Percentiles rank a stretch among this genome's conserved stretches.
These are phyloP conservation scores for Candida pini DNA, from an alignment of 805 yeast species.

Conservation along the genomic window DNA sequence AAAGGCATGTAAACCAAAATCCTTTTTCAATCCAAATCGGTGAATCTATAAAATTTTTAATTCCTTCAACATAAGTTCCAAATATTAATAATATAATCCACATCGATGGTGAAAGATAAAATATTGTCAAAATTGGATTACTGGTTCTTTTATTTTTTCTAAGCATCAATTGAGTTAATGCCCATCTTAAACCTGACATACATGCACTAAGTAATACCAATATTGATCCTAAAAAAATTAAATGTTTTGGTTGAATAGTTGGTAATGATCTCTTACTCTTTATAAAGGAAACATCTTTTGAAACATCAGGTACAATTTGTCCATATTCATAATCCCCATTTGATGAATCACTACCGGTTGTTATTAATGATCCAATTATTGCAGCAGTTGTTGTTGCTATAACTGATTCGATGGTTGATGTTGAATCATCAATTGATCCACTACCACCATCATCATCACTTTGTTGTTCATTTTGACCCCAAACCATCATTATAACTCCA, in stretches of 20 bases:
- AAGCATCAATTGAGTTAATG: constrained; percentile 79
- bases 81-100: constrained; percentile 51
- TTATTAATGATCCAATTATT: not conserved
- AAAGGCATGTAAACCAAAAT: constrained; percentile 42
- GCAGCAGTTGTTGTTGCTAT: not conserved
- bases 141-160: constrained; percentile 52
- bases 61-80: constrained; percentile 70
- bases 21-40: constrained; percentile 67
- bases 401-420: too few species aligned
- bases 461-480: constrained; percentile 33
- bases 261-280: constrained; percentile 6
- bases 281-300: constrained; percentile 1
- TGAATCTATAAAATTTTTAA: constrained; percentile 43
- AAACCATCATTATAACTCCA: constrained; percentile 88
- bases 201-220: constrained; percentile 74
- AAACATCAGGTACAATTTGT: constrained; percentile 12
- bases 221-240: constrained; percentile 51
- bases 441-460: not conserved
- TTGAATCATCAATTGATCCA: not conserved
- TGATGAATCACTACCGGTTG: too few species aligned
- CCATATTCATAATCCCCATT: too few species aligned
- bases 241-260: constrained; percentile 14
- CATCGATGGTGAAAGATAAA: constrained; percentile 84
- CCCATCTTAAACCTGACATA: constrained; percentile 92
- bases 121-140: constrained; percentile 79